Evolutionary conservation across 2,329 filamentous ascomycete species (phyloP).

Genomic region (Domatiomyces catenatus): DNA sequence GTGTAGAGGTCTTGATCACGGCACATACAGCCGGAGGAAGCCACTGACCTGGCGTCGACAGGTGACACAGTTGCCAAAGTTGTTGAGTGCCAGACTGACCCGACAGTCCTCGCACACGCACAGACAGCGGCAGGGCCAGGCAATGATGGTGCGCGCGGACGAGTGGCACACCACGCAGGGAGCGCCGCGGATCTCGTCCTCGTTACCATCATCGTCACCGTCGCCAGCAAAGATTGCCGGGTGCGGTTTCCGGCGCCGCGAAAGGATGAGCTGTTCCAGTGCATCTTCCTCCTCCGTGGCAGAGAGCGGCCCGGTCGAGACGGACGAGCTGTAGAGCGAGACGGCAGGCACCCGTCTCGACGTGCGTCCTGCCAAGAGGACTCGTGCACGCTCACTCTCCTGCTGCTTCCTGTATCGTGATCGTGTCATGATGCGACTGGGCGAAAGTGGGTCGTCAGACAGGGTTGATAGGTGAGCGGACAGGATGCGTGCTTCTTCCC

Average conservation of each 20-base stretch:
- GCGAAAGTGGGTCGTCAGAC: slow-evolving; percentile 12
- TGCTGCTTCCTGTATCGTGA: slow-evolving; percentile 56
- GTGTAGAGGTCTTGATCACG: slow-evolving; percentile 29
- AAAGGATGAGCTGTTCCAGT: slow-evolving; percentile 45
- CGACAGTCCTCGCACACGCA: slow-evolving; percentile 91
- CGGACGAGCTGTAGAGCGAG: slow-evolving; percentile 4
- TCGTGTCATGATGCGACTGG: slow-evolving; percentile 59
- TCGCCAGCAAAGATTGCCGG: slow-evolving; percentile 15
- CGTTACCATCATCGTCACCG: slow-evolving; percentile 8
- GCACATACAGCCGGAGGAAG: slow-evolving; percentile 84
- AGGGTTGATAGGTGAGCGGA: slow-evolving; percentile 52
- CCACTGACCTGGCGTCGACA: slow-evolving; percentile 77
- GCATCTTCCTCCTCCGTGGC: slow-evolving; percentile 42
- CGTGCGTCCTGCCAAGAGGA: slow-evolving; percentile 40
- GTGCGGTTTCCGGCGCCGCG: slow-evolving; percentile 26
- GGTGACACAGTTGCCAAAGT: slow-evolving; percentile 92
- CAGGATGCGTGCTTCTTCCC: slow-evolving; percentile 64
- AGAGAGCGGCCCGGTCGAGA: slow-evolving; percentile 21
- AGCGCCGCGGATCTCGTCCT: slow-evolving; percentile 42
- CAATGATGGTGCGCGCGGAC: slow-evolving; percentile 70
- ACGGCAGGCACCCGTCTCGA: slow-evolving; percentile 27
- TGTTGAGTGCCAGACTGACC: slow-evolving; percentile 87
- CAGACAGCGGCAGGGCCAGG: slow-evolving; percentile 92
- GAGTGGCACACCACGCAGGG: slow-evolving; percentile 90
- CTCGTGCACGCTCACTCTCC: slow-evolving; percentile 52